Conservation (phyloP, 1,284 basidiomycete species). For the Boletus smithii region DNA sequence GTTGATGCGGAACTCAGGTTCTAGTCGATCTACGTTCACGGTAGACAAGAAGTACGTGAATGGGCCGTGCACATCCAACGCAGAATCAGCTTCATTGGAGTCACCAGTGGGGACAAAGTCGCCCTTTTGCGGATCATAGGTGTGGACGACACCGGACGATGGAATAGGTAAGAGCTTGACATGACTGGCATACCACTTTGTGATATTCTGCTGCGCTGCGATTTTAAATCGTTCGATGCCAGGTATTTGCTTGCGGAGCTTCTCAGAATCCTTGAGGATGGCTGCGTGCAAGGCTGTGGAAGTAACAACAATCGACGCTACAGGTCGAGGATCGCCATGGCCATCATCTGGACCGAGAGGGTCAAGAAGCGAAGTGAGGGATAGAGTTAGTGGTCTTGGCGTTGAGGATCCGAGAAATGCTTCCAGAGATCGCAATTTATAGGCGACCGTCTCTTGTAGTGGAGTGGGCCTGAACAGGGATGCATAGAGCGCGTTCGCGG, state of each 20-base stretch:
- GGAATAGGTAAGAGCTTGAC: constrained; percentile 52
- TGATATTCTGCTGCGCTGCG: constrained; percentile 75
- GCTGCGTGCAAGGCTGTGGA: constrained; percentile 87
- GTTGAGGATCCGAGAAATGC: constrained; percentile 40
- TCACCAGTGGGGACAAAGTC: constrained; percentile 50
- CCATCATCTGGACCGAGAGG: constrained; percentile 25
- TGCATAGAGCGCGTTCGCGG: constrained; percentile 90
- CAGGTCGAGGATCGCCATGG: constrained; percentile 17
- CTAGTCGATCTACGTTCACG: constrained; percentile 79
- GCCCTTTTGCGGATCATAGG: constrained; percentile 55
- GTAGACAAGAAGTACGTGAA: constrained; percentile 86
- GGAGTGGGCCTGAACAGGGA: constrained; percentile 50
- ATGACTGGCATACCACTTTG: constrained; percentile 67
- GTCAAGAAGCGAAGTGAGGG: constrained; percentile 48
- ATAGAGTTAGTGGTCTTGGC: constrained; percentile 54
- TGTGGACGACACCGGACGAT: constrained; percentile 43
- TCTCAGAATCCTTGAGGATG: constrained; percentile 80
- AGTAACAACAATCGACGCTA: constrained; percentile 60
- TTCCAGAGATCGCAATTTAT: constrained; percentile 54
- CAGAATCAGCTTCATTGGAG: constrained; percentile 33
- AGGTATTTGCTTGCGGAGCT: constrained; percentile 63
- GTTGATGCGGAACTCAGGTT: constrained; percentile 63
- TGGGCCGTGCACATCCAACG: constrained; percentile 63
- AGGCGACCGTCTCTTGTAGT: constrained; percentile 31
- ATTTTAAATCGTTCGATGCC: constrained; percentile 84